Base-by-base conservation (phyloP, 2,329 filamentous ascomycete species). In the Rhinocladiella similis region DNA sequence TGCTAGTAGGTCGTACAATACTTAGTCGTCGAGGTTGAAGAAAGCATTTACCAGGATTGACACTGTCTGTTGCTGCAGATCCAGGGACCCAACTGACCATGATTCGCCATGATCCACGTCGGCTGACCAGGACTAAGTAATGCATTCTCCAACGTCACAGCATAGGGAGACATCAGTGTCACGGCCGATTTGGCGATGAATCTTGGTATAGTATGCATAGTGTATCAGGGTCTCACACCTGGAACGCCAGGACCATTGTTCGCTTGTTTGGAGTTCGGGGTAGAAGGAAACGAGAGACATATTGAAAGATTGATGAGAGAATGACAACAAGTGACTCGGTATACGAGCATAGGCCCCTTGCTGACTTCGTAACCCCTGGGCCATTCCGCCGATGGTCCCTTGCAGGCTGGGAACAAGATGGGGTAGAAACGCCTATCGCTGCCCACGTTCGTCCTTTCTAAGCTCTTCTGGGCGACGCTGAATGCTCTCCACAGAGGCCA, bases 311-410 rank as follows among this genome's bases (percentile, higher is more conserved):
- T 9, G 29, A 9, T 9, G 29, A 33, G 29, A 25, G 22, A 25
- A 12, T 12, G 6, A 33, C 29, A 33, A 33, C 29, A 7, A 33
- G 7, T 9, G 10, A 33, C 22, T 7, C 22, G 7, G 29, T 10
- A 33, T 7, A 10, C 29, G 29, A 33, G 29, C 4, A 33, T 4
- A 7, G 29, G 29, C 3, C 29, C 29, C 29, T 33, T 10, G 29
- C 29, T 33, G 29, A 27, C 25, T n/a, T n/a, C n/a, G 22, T 7
- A 25, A 25, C 22, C 22, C 22, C 7, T 25, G 22, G 22, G 22
- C 22, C 6, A 33, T 33, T 12, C 29, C 10, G 50, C 89, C 84
- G 58, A 97, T 86, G 1, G 92, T 92, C 51, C 87, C 84, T 66
- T 88, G 82, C 2, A 96, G 38, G 35, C 13, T 38, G 13, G 12